Percentiles rank a stretch among this genome's conserved stretches.
phyloP scores from a whole-genome alignment of 2,329 filamentous ascomycete species.

The Alternaria sp. region DNA sequence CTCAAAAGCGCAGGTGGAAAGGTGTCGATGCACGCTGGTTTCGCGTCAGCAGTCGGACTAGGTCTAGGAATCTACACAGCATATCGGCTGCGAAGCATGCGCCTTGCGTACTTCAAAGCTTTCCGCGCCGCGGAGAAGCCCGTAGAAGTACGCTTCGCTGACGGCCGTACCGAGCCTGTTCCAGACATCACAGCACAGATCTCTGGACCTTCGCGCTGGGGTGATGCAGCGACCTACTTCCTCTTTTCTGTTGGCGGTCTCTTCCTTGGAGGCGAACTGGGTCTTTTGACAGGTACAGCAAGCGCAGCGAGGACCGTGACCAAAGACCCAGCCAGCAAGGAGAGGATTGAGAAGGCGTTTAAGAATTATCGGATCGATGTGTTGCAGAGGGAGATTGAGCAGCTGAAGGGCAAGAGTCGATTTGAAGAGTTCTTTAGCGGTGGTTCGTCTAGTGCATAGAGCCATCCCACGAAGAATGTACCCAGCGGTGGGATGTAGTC shows the following conservation, averaged over 20 bases:
- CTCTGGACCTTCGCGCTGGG: conserved; percentile 60
- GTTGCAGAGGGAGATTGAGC: conserved; percentile 64
- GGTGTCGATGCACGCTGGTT: conserved; percentile 60
- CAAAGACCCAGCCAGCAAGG: conserved; percentile 59
- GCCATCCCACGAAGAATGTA: background rate
- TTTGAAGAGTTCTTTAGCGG: conserved; percentile 38
- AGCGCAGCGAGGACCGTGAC: conserved; percentile 61
- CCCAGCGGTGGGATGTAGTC: background rate
- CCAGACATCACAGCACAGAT: conserved; percentile 66
- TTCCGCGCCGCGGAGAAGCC: conserved; percentile 68
- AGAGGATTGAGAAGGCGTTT: conserved; percentile 68
- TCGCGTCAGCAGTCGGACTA: conserved; percentile 67
- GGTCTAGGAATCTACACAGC: conserved; percentile 62
- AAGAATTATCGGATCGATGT: conserved; percentile 67
- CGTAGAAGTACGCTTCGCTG: conserved; percentile 65
- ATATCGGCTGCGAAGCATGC: conserved; percentile 61
- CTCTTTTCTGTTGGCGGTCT: conserved; percentile 67
- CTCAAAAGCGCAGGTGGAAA: conserved; percentile 63
- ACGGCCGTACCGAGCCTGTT: conserved; percentile 64
- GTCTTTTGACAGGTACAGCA: conserved; percentile 63
- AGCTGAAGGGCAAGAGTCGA: conserved; percentile 56
- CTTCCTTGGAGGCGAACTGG: conserved; percentile 69
- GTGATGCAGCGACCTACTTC: conserved; percentile 68
- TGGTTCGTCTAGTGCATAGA: background rate
- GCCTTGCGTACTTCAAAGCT: conserved; percentile 65